Base-by-base conservation (phyloP, 108 stramenopile genomes). In the Skeletonema potamos region DNA sequence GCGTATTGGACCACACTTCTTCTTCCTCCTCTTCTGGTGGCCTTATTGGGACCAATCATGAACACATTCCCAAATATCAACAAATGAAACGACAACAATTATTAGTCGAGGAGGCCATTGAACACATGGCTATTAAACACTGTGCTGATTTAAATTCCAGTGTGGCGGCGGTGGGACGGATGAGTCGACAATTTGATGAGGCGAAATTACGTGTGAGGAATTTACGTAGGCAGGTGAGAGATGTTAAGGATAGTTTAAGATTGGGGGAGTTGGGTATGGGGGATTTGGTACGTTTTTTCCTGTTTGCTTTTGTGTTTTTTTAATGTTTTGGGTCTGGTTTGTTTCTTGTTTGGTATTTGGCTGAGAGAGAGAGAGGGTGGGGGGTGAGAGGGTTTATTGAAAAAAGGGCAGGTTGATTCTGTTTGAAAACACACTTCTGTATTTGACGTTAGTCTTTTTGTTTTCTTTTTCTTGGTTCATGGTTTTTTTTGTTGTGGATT, bases 71-170 rank as follows among this genome's bases (percentile, higher is more conserved):
- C 0, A 85, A 86, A 39, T 91, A 94, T 63, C 37, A 62, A 4
- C 58, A 65, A 20, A 43, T 92, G 8, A 79, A 82, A 51, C 63
- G 66, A 8, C 93, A 94, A 58, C 85, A 88, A 27, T 27, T 64
- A 20, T 56, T 87, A 9, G 90, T 92, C 0, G 93, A 94, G 77
- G 88, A 85, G 66, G 89, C 90, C 57, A 92, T 94, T 68, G 93
- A 94, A 62, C 87, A 92, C 55, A 78, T 92, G 89, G 88, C 88
- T 2, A 74, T 94, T 17, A 74, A 73, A 46, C 90, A 94, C 62
- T 89, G 89, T 68, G 89, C 87, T 27, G 90, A 94, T 76, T 72
- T 94, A 54, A 94, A 94, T 79, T 83, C 83, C 58, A 86, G 84
- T 22, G 93, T 94, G 39, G 84, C 85, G 36, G 86, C 86, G 24